A percentile compares a stretch with the other conserved stretches of the same genome.
These are phyloP conservation scores for Trichoderma reesei DNA, from an alignment of 495 filamentous ascomycete species.

Conservation along the genomic window DNA sequence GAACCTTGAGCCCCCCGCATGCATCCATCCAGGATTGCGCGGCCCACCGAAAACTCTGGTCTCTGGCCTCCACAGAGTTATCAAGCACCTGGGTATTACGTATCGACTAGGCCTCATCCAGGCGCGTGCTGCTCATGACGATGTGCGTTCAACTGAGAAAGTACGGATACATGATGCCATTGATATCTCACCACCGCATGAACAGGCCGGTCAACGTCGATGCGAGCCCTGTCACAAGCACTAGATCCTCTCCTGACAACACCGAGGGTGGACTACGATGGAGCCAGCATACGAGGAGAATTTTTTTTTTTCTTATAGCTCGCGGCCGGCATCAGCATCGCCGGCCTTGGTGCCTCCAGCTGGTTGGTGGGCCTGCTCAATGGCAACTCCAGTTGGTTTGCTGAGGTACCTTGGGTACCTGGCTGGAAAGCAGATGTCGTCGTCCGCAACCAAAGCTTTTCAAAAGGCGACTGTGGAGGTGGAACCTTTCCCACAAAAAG, in stretches of 20 bases:
- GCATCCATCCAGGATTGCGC: neutral
- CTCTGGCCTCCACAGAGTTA: neutral
- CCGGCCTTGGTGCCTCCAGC: too few species aligned
- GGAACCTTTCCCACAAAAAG: neutral
- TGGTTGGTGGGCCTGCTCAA: neutral
- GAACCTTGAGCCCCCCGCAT: constrained; percentile 2
- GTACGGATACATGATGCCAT: neutral
- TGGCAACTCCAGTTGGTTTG: neutral
- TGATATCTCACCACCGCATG: neutral
- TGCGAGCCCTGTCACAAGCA: neutral
- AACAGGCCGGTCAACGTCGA: neutral
- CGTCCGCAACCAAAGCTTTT: neutral
- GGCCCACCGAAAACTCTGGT: neutral
- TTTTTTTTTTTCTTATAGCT: too few species aligned
- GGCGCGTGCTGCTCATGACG: neutral
- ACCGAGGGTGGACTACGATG: neutral
- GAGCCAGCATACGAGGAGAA: neutral
- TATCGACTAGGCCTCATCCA: constrained; percentile 5
- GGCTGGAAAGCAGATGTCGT: neutral
- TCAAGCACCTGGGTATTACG: too few species aligned
- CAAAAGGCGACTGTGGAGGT: neutral
- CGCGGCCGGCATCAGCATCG: too few species aligned
- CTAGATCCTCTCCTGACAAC: neutral
- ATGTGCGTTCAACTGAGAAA: neutral
- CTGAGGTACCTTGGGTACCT: neutral